phyloP scores from a whole-genome alignment of 1,139 yeast genomes.

The Saccharomyces hybrid region DNA sequence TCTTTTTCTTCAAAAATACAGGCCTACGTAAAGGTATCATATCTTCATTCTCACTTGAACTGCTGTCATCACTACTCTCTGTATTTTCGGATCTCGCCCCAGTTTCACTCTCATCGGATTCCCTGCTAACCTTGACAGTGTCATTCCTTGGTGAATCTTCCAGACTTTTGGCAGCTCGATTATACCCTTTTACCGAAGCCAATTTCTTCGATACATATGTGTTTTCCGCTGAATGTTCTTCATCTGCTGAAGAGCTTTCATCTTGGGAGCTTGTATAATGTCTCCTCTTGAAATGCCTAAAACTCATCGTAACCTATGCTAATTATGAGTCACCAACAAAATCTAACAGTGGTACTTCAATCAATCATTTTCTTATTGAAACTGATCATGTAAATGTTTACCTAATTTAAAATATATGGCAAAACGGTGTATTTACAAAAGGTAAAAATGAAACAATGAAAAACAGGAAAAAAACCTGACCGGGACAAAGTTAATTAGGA shows the following conservation, averaged over 20 bases:
- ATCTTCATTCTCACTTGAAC: slow-evolving; percentile 12
- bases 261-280: not conserved
- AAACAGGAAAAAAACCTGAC: too few relatives aligned
- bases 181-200: not conserved
- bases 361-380: not conserved
- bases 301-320: not conserved
- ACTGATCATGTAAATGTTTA: too few relatives aligned
- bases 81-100: not conserved
- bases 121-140: not conserved
- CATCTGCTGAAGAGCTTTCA: not conserved
- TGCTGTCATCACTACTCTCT: slow-evolving; percentile 6
- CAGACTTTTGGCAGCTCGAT: not conserved
- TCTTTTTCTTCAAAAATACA: slow-evolving; percentile 17
- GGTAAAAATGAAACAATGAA: too few relatives aligned
- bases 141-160: not conserved
- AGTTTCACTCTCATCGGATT: not conserved
- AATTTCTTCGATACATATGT: not conserved
- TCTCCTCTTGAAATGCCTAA: slow-evolving; percentile 6
- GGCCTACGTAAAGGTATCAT: slow-evolving; percentile 22
- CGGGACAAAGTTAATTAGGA: too few relatives aligned
- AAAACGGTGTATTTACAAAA: not conserved
- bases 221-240: not conserved
- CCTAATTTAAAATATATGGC: not conserved
- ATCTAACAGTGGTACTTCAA: not conserved
- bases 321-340: not conserved